Percentiles rank a stretch among this genome's conserved stretches.
Evolutionary conservation across 1,139 yeast genomes (phyloP).

Genomic region (Torulaspora pretoriensis): DNA sequence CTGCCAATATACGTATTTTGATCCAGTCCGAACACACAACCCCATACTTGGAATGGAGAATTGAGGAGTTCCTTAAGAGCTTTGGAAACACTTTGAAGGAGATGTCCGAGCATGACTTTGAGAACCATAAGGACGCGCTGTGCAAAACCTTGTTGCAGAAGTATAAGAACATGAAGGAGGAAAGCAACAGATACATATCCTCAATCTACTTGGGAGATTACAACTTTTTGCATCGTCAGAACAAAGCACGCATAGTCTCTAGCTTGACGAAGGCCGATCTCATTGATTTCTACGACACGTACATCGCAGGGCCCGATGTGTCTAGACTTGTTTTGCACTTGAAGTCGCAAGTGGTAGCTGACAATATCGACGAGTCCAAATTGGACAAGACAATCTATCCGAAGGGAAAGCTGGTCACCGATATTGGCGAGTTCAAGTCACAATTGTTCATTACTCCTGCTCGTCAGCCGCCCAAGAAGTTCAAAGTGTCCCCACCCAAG

Average conservation of each 20-base stretch:
- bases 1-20: slow-evolving; percentile 72
- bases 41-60: slow-evolving; percentile 69
- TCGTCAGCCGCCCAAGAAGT: slow-evolving; percentile 40
- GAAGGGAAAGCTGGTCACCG: slow-evolving; percentile 38
- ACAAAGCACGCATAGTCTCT: slow-evolving; percentile 55
- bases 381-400: slow-evolving; percentile 34
- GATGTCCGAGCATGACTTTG: slow-evolving; percentile 60
- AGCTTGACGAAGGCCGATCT: slow-evolving; percentile 55
- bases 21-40: slow-evolving; percentile 82
- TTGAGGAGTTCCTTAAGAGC: slow-evolving; percentile 55
- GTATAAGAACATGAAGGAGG: slow-evolving; percentile 74
- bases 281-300: slow-evolving; percentile 48
- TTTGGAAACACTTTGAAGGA: slow-evolving; percentile 38
- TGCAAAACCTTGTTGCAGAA: slow-evolving; percentile 63
- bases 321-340: slow-evolving; percentile 62
- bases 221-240: slow-evolving; percentile 58
- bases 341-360: slow-evolving; percentile 49
- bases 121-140: slow-evolving; percentile 65
- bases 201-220: slow-evolving; percentile 71
- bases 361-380: slow-evolving; percentile 26
- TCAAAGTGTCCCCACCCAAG: slow-evolving; percentile 18
- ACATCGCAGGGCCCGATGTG: slow-evolving; percentile 42
- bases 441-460: slow-evolving; percentile 42
- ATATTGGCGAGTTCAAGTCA: slow-evolving; percentile 44
- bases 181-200: slow-evolving; percentile 60